phyloP scores from a whole-genome alignment of 441 rosid genomes.

The Populus hybrid region DNA sequence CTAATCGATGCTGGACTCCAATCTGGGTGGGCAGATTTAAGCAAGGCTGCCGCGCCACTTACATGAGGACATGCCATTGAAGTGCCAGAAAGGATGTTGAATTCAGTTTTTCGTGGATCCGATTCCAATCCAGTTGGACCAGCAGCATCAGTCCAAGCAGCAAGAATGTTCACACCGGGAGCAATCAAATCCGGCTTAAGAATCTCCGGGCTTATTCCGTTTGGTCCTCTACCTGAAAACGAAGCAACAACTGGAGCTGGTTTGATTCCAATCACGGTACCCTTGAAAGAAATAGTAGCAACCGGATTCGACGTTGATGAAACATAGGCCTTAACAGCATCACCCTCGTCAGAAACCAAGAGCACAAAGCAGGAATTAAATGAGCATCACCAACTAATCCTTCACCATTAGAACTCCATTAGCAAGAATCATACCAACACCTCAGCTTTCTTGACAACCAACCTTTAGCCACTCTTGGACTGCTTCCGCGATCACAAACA shows the following conservation, averaged over 20 bases:
- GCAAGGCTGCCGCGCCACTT: conserved; percentile 75
- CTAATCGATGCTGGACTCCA: conserved; percentile 72
- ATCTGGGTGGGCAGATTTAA: conserved; percentile 67
- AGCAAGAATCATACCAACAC: conserved; percentile 74
- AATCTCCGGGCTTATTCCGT: conserved; percentile 66
- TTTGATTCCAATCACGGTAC: conserved; percentile 66
- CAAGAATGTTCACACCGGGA: conserved; percentile 71
- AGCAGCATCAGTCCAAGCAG: conserved; percentile 70
- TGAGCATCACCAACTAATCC: conserved; percentile 79
- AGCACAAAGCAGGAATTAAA: conserved; percentile 67
- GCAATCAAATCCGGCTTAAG: conserved; percentile 76
- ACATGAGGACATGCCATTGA: conserved; percentile 86
- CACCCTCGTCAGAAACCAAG: conserved; percentile 64
- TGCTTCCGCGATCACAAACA: conserved; percentile 71
- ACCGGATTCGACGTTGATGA: conserved; percentile 35
- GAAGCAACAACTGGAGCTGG: conserved; percentile 85
- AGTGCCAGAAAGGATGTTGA: conserved; percentile 73
- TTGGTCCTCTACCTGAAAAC: conserved; percentile 75
- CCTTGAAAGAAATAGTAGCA: conserved; percentile 64
- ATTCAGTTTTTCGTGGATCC: conserved; percentile 57
- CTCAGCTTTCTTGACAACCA: conserved; percentile 73
- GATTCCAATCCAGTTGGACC: conserved; percentile 71
- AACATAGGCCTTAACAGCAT: conserved; percentile 52
- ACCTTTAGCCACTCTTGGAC: conserved; percentile 62
- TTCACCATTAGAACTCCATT: conserved; percentile 76